Conservation (phyloP, 2,329 filamentous ascomycete species). For the Hirsutella thompsonii region DNA sequence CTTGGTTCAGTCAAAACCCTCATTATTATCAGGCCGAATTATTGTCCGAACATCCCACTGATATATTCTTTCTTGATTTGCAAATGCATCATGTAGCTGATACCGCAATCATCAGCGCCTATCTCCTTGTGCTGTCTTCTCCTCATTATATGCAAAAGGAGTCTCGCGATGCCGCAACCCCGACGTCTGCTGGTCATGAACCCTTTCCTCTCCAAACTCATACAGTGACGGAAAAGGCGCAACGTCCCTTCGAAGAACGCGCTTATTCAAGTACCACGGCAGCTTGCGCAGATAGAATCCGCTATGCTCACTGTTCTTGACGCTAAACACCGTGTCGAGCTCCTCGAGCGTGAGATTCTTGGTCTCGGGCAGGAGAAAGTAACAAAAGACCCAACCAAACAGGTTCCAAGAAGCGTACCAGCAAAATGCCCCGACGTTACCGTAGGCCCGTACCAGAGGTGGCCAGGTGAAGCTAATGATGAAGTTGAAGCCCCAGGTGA, state of each 20-base stretch:
- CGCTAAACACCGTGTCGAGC: conserved; percentile 19
- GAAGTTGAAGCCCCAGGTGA: conserved; percentile 27
- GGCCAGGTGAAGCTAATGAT: conserved; percentile 23
- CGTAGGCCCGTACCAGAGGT: conserved; percentile 10
- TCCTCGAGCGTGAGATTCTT: conserved; percentile 22
- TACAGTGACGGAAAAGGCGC: too few species aligned
- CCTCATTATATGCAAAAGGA: too few species aligned
- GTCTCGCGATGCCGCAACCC: too few species aligned
- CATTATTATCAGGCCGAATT: too few species aligned
- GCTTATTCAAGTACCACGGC: conserved; percentile 12
- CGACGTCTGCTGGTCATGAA: too few species aligned
- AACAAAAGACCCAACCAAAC: conserved; percentile 18
- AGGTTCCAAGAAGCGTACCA: conserved; percentile 25
- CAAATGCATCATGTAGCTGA: too few species aligned
- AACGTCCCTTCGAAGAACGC: conserved; percentile 14
- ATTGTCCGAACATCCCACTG: too few species aligned
- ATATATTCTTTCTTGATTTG: too few species aligned
- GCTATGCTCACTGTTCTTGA: conserved; percentile 16
- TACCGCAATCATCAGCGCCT: too few species aligned
- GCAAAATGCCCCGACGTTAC: conserved; percentile 22
- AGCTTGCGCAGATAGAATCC: conserved; percentile 16
- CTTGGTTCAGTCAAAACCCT: too few species aligned
- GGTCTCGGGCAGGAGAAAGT: conserved; percentile 21
- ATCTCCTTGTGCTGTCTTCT: too few species aligned
- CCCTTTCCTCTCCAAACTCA: too few species aligned